A percentile compares a stretch with the other conserved stretches of the same genome.
Evolutionary conservation across 1,284 basidiomycete genomes (phyloP).

Genomic region (Clitocybe nebularis): DNA sequence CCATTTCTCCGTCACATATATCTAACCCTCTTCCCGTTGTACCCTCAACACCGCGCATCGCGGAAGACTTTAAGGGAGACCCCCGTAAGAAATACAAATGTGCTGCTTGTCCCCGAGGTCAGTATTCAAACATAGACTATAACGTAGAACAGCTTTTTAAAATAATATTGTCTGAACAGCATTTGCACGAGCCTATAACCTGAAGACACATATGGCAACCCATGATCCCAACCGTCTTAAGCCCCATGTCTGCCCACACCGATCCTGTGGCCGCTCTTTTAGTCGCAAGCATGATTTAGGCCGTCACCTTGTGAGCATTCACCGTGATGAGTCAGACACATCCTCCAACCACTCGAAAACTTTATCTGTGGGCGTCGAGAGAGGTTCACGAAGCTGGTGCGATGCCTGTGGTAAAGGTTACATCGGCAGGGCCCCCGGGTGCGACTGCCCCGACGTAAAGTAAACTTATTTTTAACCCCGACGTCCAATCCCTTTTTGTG

Average conservation of each 20-base stretch:
- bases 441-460: slow-evolving; percentile 67
- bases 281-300: slow-evolving; percentile 88
- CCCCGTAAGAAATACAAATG: slow-evolving; percentile 76
- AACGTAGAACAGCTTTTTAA: not conserved
- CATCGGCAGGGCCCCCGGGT: slow-evolving; percentile 52
- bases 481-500: slow-evolving; percentile 23
- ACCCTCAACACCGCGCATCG: slow-evolving; percentile 36
- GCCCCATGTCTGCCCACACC: slow-evolving; percentile 79
- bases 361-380: slow-evolving; percentile 60
- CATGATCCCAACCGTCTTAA: slow-evolving; percentile 86
- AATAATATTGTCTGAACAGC: slow-evolving; percentile 37
- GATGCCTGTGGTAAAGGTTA: slow-evolving; percentile 70
- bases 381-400: slow-evolving; percentile 63
- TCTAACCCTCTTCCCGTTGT: slow-evolving; percentile 45
- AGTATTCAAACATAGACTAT: slow-evolving; percentile 15
- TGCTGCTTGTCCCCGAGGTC: slow-evolving; percentile 66
- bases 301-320: slow-evolving; percentile 82
- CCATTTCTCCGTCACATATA: slow-evolving; percentile 55
- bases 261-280: slow-evolving; percentile 79
- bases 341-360: slow-evolving; percentile 37
- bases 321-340: slow-evolving; percentile 60
- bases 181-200: slow-evolving; percentile 86
- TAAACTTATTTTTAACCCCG: slow-evolving; percentile 39
- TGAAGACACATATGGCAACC: slow-evolving; percentile 88
- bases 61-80: slow-evolving; percentile 51